Evolutionary conservation across 331 rosid genomes (phyloP).

Genomic region (Arachis monticola): DNA sequence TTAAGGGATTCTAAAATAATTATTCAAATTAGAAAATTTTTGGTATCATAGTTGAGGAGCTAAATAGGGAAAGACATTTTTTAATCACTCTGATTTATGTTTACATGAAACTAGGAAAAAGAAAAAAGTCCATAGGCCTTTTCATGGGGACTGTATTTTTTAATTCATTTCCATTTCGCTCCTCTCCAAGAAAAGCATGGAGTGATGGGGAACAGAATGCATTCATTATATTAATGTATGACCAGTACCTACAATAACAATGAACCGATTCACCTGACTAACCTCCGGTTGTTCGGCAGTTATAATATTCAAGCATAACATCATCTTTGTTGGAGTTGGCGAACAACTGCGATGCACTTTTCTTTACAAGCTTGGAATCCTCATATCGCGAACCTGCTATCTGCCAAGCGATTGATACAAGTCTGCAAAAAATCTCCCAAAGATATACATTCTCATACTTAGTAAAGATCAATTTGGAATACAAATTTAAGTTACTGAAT

Average conservation of each 20-base stretch:
- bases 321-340: slow-evolving; percentile 45
- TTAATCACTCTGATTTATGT: slow-evolving; percentile 3
- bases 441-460: slow-evolving; percentile 21
- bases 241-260: slow-evolving; percentile 33
- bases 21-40: slow-evolving; percentile 17
- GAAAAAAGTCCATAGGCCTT: slow-evolving; percentile 19
- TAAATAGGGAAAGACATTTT: not conserved
- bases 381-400: slow-evolving; percentile 78
- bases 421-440: slow-evolving; percentile 56
- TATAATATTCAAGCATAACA: slow-evolving; percentile 57
- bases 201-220: slow-evolving; percentile 21
- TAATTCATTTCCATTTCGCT: not conserved
- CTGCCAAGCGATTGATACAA: slow-evolving; percentile 82
- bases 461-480: not conserved
- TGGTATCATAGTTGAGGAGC: not conserved
- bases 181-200: slow-evolving; percentile 16
- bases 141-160: not conserved
- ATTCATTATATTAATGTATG: slow-evolving; percentile 2
- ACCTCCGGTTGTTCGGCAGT: slow-evolving; percentile 83
- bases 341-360: slow-evolving; percentile 56
- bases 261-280: slow-evolving; percentile 38
- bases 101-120: not conserved
- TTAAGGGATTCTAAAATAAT: too few species aligned
- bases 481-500: not conserved
- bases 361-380: slow-evolving; percentile 73